Evolutionary conservation across 2,329 filamentous ascomycete genomes (phyloP).

Genomic region (Mycosphaerella arachidis): DNA sequence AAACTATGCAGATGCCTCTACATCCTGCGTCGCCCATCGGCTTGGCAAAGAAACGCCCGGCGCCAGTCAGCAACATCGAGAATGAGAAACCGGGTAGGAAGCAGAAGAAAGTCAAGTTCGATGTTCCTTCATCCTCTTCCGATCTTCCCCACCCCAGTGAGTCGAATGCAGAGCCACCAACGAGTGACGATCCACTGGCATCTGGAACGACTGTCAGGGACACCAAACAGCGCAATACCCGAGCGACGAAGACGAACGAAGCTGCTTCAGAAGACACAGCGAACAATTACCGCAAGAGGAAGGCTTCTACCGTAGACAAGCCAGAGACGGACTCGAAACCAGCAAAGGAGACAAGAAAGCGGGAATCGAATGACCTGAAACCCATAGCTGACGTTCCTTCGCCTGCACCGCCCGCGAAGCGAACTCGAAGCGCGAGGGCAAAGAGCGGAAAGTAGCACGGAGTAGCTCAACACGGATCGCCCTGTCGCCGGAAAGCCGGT

Average conservation of each 20-base stretch:
- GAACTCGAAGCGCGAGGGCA: constrained; percentile 22
- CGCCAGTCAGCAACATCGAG: neutral
- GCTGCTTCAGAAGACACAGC: constrained; percentile 5
- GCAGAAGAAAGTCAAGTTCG: constrained; percentile 16
- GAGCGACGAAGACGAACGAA: neutral
- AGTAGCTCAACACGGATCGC: too few relatives aligned
- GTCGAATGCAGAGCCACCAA: neutral
- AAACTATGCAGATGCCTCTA: constrained; percentile 13
- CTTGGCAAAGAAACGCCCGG: constrained; percentile 10
- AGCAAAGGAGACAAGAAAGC: constrained; percentile 10
- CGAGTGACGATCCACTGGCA: constrained; percentile 10
- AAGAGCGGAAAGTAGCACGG: constrained; percentile 11
- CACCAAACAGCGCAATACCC: neutral
- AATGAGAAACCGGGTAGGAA: constrained; percentile 7
- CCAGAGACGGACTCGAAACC: neutral
- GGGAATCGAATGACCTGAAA: constrained; percentile 7
- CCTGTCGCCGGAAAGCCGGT: too few relatives aligned
- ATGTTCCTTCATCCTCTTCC: constrained; percentile 7
- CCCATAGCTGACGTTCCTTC: constrained; percentile 3
- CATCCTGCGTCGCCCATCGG: constrained; percentile 12
- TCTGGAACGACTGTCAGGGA: constrained; percentile 4
- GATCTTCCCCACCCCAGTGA: neutral
- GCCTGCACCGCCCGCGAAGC: constrained; percentile 14
- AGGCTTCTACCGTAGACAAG: constrained; percentile 5
- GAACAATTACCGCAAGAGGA: constrained; percentile 5